A percentile compares a stretch with the other conserved stretches of the same genome.
Evolutionary conservation across 2,329 filamentous ascomycete species (phyloP).

Genomic region (Venturia pyrina): DNA sequence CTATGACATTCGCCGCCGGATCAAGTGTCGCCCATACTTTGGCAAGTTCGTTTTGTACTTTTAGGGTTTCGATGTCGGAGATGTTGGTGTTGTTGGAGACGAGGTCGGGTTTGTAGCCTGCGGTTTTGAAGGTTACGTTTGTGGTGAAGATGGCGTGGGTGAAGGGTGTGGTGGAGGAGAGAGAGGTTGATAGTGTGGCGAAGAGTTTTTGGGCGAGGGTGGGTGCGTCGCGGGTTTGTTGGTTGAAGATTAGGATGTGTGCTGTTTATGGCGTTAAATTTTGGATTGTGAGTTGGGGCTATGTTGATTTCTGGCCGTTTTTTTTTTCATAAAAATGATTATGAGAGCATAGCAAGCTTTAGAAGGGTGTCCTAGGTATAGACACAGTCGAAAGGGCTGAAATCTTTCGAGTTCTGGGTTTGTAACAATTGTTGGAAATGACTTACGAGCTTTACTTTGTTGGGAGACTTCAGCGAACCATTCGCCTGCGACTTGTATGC

Average conservation of each 20-base stretch:
- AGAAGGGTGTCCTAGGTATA: not conserved
- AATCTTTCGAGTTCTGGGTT: not conserved
- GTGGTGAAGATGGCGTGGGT: constrained; percentile 70
- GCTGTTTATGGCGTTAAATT: constrained; percentile 15
- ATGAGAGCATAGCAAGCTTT: not conserved
- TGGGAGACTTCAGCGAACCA: constrained; percentile 55
- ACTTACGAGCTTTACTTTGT: constrained; percentile 4
- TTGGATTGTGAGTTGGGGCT: not conserved
- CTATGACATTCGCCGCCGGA: constrained; percentile 38
- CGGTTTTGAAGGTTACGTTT: constrained; percentile 56
- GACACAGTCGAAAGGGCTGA: not conserved
- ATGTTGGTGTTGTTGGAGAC: constrained; percentile 52
- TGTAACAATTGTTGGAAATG: not conserved
- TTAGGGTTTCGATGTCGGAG: constrained; percentile 46
- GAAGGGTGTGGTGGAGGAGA: constrained; percentile 37
- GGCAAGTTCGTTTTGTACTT: constrained; percentile 59
- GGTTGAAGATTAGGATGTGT: constrained; percentile 77
- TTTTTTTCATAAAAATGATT: not conserved
- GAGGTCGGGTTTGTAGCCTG: constrained; percentile 54
- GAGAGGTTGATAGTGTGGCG: constrained; percentile 36
- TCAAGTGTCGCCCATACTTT: constrained; percentile 42
- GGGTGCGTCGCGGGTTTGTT: constrained; percentile 71
- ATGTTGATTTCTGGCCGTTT: no score
- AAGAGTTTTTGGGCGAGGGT: constrained; percentile 56
- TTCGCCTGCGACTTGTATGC: constrained; percentile 61